phyloP scores from a whole-genome alignment of 495 filamentous ascomycete genomes.

The Lophiotrema nucula region DNA sequence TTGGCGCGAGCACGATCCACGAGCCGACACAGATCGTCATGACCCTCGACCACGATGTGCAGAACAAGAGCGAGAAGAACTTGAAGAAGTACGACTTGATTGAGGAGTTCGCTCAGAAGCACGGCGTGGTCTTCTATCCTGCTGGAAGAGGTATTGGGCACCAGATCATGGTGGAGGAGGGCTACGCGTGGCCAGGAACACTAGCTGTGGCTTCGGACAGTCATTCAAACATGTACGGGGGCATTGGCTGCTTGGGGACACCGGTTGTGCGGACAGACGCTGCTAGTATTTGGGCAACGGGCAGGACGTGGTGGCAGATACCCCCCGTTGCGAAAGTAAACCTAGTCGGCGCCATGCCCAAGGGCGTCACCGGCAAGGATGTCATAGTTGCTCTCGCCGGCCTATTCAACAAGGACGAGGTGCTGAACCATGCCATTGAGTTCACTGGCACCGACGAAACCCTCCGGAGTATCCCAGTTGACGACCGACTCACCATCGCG shows the following conservation, averaged over 20 bases:
- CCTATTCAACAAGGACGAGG: conserved; percentile 84
- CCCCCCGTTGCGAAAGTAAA: conserved; percentile 81
- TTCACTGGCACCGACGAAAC: conserved; percentile 81
- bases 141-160: conserved; percentile 84
- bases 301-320: conserved; percentile 84
- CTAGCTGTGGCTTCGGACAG: conserved; percentile 78
- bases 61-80: conserved; percentile 81
- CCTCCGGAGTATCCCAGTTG: conserved; percentile 69
- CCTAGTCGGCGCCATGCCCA: conserved; percentile 70
- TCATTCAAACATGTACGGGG: conserved; percentile 92
- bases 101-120: conserved; percentile 77
- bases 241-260: conserved; percentile 72
- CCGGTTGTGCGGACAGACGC: conserved; percentile 86
- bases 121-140: conserved; percentile 81
- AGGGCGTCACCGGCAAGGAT: conserved; percentile 90
- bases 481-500: conserved; percentile 77
- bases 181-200: conserved; percentile 79
- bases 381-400: conserved; percentile 89
- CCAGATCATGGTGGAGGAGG: conserved; percentile 87
- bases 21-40: conserved; percentile 77
- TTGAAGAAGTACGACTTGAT: conserved; percentile 83
- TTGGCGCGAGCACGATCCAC: conserved; percentile 76
- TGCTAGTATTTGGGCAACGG: conserved; percentile 83
- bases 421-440: conserved; percentile 90
- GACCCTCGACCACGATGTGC: conserved; percentile 91